Evolutionary conservation across 306 rosid genomes (phyloP), one percentile per base, ranked within the genome.

Genomic region (Prunus padus): DNA sequence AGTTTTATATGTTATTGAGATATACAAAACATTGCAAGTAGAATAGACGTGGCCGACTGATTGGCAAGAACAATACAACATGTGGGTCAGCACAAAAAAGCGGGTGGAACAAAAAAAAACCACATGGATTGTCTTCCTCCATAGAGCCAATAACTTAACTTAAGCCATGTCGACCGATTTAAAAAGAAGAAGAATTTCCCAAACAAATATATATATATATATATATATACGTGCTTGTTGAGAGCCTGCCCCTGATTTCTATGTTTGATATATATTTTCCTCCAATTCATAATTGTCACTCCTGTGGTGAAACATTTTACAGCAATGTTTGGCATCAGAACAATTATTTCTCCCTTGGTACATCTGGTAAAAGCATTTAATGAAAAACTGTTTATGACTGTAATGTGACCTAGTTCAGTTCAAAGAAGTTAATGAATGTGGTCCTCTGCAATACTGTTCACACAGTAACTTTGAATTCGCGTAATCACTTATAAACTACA

Each of bases 91-190:
- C 75, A 26, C 70, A 26, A 74, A 20, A 72, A 59, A 77, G 73
- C 44, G 73, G 50, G 81, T 11, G 51, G 86, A 85, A 74, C 86
- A 71, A 79, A 37, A 60, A 79, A 81, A 69, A 74, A 66, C 76
- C 91, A 85, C 88, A 83, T 87, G 89, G 80, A 80, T 14, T 79
- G 87, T 89, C 77, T 61, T 81, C 61, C 71, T 69, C 75, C 56
- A 22, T 42, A 22, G 18, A 45, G 10, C 76, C 55, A 40, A 33
- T 33, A 5, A 10, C 67, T 8, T 22, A 55, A 2, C 3, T 33
- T 31, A 8, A 42, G 66, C 76, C 15, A 57, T 57, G 76, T 23
- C 33, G 65, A 50, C n/a, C 30, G 26, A 40, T 47, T 25, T 1
- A 9, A 16, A 8, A 49, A 9, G 6, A 37, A 37, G 42, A 37